Percentiles rank a stretch among this genome's conserved stretches.
These are phyloP conservation scores for Phycomyces blakesleeanus DNA, from an alignment of 192 early-diverging fungal species.

Conservation along the genomic window DNA sequence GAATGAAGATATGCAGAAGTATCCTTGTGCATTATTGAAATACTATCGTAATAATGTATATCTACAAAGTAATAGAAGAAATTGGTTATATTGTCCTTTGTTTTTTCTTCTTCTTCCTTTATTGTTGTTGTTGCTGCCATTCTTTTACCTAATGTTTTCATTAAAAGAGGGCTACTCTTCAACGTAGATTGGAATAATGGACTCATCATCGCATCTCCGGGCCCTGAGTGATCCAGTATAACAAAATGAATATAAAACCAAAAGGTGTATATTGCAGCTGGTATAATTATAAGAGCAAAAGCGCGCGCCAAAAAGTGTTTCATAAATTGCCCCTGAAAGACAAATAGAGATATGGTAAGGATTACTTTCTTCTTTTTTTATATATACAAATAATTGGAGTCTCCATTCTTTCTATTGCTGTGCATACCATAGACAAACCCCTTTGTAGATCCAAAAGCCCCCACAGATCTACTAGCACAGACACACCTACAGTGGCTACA, in stretches of 20 bases:
- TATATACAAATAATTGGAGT: too few relatives aligned
- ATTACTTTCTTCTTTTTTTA: too few relatives aligned
- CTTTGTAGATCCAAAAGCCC: neutral
- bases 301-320: conserved; percentile 87
- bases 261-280: conserved; percentile 72
- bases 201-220: conserved; percentile 93
- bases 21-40: conserved; percentile 77
- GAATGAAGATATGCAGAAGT: conserved; percentile 80
- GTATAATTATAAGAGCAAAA: conserved; percentile 81
- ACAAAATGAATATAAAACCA: conserved; percentile 95
- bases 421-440: neutral
- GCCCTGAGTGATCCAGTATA: conserved; percentile 72
- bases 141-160: conserved; percentile 44
- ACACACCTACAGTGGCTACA: conserved; percentile 77
- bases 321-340: neutral
- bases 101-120: too few relatives aligned
- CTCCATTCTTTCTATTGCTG: neutral
- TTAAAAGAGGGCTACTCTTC: conserved; percentile 69
- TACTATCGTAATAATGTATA: conserved; percentile 76
- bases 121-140: too few relatives aligned
- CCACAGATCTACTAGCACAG: conserved; percentile 88
- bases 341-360: too few relatives aligned
- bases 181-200: conserved; percentile 84
- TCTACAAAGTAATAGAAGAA: conserved; percentile 34
- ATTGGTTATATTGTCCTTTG: neutral